Evolutionary conservation across 2,329 filamentous ascomycete genomes (phyloP), one percentile per base, ranked within the genome.

Genomic region (Calonectria fujianensis): DNA sequence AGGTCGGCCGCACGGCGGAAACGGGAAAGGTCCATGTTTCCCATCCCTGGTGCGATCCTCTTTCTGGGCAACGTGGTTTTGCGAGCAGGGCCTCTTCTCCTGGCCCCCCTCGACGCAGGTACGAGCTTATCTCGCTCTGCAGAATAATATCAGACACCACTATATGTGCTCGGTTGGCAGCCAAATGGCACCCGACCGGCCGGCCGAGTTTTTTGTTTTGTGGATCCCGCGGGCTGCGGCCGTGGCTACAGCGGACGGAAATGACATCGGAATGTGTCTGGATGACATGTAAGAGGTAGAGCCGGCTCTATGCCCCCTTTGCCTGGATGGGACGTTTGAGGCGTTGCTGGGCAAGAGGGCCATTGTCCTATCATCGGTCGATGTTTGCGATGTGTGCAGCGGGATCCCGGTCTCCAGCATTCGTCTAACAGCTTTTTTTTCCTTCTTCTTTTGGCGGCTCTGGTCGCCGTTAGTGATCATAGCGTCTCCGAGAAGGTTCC

Each of bases 1-100:
- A 75, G 41, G 54, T 68, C 68, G 72, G 73, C 66, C 61, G n/a
- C 54, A 74, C 71, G 63, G 59, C 75, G 68, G 70, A 52, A 76
- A 79, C 39, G 66, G 74, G 70, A 77, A 74, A 64, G 35, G 69
- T 57, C 64, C 37, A 74, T 59, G 70, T 51, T 35, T 37, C 39
- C 50, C 31, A 63, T 61, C 70, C 70, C 70, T 68, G 70, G 54
- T 31, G 45, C 20, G 70, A 72, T 72, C 64, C 52, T 67, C 45
- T 67, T 66, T 67, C 54, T 59, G 54, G 32, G 51, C 65, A 66
- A 41, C 48, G 48, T 69, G 71, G 57, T 51, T 52, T 48, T 48
- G 45, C 45, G 39, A 41, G 41, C 54, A 29, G 57, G 68, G 57
- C 45, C 45, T 64, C 39, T n/a, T 59, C 37, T 69, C 31, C 52